A percentile compares a stretch with the other conserved stretches of the same genome.
Conservation (phyloP, 768 basidiomycete species). For the Termitomyces sp. region DNA sequence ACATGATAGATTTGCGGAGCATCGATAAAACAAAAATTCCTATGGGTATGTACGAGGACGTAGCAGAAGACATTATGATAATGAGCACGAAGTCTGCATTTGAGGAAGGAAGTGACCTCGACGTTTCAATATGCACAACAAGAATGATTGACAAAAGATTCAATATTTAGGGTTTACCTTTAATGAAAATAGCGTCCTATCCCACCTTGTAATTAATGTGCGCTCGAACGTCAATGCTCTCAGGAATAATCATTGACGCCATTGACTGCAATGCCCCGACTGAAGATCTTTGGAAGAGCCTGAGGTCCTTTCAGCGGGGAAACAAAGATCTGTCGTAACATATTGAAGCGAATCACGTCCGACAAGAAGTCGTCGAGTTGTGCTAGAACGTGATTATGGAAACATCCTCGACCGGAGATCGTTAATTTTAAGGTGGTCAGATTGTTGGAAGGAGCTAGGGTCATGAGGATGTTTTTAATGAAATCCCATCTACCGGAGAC, state of each 20-base stretch:
- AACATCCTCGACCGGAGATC: not conserved
- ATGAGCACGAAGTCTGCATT: too few species aligned
- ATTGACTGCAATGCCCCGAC: not conserved
- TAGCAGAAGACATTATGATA: too few species aligned
- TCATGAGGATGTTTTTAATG: not conserved
- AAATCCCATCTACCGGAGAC: not conserved
- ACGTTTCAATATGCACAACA: too few species aligned
- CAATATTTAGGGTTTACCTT: not conserved
- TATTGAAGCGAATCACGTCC: not conserved
- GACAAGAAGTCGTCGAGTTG: not conserved
- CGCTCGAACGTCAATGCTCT: not conserved
- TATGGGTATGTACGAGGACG: too few species aligned
- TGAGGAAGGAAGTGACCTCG: too few species aligned
- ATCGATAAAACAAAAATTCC: too few species aligned
- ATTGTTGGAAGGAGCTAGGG: not conserved
- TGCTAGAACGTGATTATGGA: too few species aligned
- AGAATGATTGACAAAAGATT: too few species aligned
- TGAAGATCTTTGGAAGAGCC: not conserved
- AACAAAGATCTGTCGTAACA: not conserved
- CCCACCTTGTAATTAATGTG: not conserved
- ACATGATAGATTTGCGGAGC: too few species aligned
- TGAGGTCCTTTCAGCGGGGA: not conserved
- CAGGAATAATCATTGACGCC: not conserved
- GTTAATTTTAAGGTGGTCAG: not conserved
- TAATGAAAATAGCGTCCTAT: too few species aligned